phyloP scores from a whole-genome alignment of 1,139 yeast species.

The Yamadazyma spencermartinsiae region DNA sequence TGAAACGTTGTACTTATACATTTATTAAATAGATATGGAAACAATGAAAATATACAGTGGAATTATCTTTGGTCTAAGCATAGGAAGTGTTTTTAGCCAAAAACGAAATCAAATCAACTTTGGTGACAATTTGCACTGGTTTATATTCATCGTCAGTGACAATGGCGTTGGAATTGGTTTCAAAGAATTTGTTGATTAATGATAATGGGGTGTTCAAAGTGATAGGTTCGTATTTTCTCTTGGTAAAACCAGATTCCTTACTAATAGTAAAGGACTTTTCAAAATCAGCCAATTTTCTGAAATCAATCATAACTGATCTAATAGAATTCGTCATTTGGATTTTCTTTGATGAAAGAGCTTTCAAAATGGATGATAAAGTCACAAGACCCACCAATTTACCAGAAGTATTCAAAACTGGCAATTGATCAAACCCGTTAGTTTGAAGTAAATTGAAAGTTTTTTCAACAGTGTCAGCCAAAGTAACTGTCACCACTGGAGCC shows the following conservation, averaged over 20 bases:
- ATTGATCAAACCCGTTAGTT: constrained; percentile 80
- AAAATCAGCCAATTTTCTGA: constrained; percentile 69
- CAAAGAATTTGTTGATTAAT: constrained; percentile 77
- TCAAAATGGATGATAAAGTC: constrained; percentile 73
- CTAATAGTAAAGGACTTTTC: constrained; percentile 66
- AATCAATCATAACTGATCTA: constrained; percentile 66
- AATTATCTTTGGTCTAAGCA: constrained; percentile 7
- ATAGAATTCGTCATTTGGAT: constrained; percentile 63
- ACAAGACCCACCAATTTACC: constrained; percentile 76
- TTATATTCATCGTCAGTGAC: constrained; percentile 71
- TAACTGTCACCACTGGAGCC: constrained; percentile 80
- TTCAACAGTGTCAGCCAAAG: constrained; percentile 59
- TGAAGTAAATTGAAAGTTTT: constrained; percentile 72
- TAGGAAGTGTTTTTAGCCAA: constrained; percentile 25
- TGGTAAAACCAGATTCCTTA: constrained; percentile 60
- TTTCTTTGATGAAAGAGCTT: constrained; percentile 64
- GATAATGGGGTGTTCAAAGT: constrained; percentile 67
- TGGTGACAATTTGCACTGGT: constrained; percentile 84
- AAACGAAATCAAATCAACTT: constrained; percentile 78
- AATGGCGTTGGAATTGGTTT: constrained; percentile 83
- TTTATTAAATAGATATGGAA: constrained; percentile 1
- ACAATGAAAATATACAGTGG: background rate
- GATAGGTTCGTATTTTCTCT: constrained; percentile 66
- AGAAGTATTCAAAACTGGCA: constrained; percentile 65
- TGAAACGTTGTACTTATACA: constrained; percentile 3